phyloP scores from a whole-genome alignment of 2,329 filamentous ascomycete genomes.

The Shiraia sp. region DNA sequence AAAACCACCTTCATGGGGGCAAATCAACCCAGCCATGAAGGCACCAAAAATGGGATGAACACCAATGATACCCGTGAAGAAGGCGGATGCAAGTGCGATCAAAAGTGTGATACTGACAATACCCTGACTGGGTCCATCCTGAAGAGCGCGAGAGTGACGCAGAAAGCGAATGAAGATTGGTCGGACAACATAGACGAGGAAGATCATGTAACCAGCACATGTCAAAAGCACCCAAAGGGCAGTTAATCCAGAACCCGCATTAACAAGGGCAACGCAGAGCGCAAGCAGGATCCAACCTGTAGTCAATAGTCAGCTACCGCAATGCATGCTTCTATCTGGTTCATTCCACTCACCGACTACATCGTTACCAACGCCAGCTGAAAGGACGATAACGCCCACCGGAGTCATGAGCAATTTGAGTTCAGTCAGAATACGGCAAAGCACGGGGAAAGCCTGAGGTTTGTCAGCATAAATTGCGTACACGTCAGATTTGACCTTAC shows the following conservation, averaged over 20 bases:
- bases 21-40: slow-evolving; percentile 86
- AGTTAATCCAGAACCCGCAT: slow-evolving; percentile 78
- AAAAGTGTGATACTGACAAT: slow-evolving; percentile 83
- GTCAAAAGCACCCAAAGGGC: slow-evolving; percentile 84
- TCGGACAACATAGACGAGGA: slow-evolving; percentile 72
- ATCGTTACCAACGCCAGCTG: slow-evolving; percentile 91
- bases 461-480: slow-evolving; percentile 8
- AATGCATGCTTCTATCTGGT: not conserved
- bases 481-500: slow-evolving; percentile 47
- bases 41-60: slow-evolving; percentile 94
- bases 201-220: slow-evolving; percentile 73
- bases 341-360: slow-evolving; percentile 61
- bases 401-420: slow-evolving; percentile 81
- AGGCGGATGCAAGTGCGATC: slow-evolving; percentile 76
- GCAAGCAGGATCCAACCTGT: slow-evolving; percentile 84
- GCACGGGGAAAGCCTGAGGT: slow-evolving; percentile 74
- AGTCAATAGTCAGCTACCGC: not conserved
- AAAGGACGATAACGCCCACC: slow-evolving; percentile 85
- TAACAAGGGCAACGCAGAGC: slow-evolving; percentile 90
- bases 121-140: slow-evolving; percentile 85
- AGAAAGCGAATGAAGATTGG: slow-evolving; percentile 77
- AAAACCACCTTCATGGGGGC: slow-evolving; percentile 86
- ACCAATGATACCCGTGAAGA: slow-evolving; percentile 89
- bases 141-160: slow-evolving; percentile 72
- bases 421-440: slow-evolving; percentile 91